phyloP scores from a whole-genome alignment of 164 flowering plant genomes.

The Aristolochia californica region DNA sequence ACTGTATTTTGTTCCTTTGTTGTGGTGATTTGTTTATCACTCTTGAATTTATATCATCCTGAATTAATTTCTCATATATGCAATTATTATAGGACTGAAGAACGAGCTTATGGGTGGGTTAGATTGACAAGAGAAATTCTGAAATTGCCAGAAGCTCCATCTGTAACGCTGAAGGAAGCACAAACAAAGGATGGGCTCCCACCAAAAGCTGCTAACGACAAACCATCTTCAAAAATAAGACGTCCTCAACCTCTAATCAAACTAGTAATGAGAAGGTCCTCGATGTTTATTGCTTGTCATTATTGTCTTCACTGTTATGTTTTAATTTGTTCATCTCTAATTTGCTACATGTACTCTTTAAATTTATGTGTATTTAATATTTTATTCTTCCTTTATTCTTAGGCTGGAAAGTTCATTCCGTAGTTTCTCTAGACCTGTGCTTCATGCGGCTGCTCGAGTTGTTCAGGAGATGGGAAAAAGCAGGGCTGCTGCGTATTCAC shows the following conservation, averaged over 20 bases:
- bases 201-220: constrained; percentile 60
- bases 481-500: constrained; percentile 90
- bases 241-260: constrained; percentile 97
- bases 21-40: neutral
- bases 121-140: constrained; percentile 92
- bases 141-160: constrained; percentile 88
- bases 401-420: constrained; percentile 98
- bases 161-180: constrained; percentile 47
- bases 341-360: neutral
- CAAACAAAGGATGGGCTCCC: constrained; percentile 52
- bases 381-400: neutral
- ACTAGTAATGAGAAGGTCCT: constrained; percentile 95
- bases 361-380: neutral
- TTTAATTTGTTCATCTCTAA: neutral
- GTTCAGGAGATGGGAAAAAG: constrained; percentile 99
- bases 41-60: neutral
- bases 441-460: constrained; percentile 98
- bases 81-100: constrained; percentile 59
- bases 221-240: constrained; percentile 59
- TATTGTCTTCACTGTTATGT: neutral
- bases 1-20: neutral
- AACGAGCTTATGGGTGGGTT: constrained; percentile 98
- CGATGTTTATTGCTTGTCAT: constrained; percentile 1
- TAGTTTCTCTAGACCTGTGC: constrained; percentile 95
- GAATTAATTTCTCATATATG: neutral